Conservation (phyloP, 495 filamentous ascomycete species). For the Oidiodendron maius region DNA sequence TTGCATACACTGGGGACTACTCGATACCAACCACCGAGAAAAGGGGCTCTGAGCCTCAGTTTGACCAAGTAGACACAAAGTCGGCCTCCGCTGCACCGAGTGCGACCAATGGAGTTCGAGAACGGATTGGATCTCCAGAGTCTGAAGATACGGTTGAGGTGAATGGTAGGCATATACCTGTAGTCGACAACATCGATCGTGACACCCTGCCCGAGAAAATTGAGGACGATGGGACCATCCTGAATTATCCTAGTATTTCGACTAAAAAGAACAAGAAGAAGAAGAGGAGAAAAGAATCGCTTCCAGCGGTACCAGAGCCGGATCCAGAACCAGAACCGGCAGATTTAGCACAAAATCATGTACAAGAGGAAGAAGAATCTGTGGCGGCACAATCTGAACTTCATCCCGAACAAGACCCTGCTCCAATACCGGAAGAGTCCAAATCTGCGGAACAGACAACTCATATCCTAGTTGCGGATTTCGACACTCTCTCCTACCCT, state of each 20-base stretch:
- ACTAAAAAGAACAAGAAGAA: not conserved
- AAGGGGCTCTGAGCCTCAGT: no score
- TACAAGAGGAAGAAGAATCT: no score
- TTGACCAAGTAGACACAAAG: no score
- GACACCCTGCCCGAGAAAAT: no score
- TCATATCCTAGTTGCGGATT: not conserved
- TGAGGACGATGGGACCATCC: not conserved
- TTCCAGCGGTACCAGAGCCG: not conserved
- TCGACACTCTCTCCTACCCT: not conserved
- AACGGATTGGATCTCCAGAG: not conserved
- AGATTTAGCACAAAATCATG: no score
- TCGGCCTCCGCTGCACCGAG: no score
- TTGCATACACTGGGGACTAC: conserved; percentile 17
- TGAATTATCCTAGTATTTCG: not conserved
- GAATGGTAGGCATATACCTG: not conserved
- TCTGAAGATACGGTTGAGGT: not conserved
- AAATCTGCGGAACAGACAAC: not conserved
- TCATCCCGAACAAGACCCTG: not conserved
- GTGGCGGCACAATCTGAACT: not conserved
- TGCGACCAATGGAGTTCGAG: not conserved
- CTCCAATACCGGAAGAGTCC: not conserved
- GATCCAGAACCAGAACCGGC: not conserved
- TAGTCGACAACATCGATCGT: no score
- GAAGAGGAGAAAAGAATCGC: not conserved
- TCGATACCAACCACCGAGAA: no score